Percentiles rank a stretch among this genome's conserved stretches.
Conservation (phyloP, 164 flowering plant genomes). For the Taxillus chinensis region DNA sequence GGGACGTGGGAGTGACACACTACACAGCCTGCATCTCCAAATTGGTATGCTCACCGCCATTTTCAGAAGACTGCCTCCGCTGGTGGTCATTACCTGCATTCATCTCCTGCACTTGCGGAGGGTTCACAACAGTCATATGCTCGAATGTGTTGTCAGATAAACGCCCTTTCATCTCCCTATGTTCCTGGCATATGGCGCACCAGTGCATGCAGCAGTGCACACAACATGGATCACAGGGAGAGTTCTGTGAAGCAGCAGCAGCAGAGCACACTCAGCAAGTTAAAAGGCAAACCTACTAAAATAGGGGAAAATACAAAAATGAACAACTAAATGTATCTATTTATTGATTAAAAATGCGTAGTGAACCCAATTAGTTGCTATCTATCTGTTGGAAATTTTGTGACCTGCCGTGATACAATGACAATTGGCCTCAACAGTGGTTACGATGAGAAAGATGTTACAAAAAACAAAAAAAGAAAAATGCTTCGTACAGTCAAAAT, state of each 20-base stretch:
- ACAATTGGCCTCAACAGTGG: no score
- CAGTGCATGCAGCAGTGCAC: slow-evolving; percentile 92
- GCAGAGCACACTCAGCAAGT: not conserved
- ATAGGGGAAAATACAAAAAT: no score
- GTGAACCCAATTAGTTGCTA: no score
- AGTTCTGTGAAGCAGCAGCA: slow-evolving; percentile 47
- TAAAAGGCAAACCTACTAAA: no score
- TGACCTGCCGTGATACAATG: no score
- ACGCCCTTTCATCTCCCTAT: slow-evolving; percentile 86
- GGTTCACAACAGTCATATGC: slow-evolving; percentile 81
- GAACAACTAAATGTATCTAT: no score
- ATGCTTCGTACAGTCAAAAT: no score
- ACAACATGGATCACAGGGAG: slow-evolving; percentile 93
- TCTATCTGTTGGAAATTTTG: no score
- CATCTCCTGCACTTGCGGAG: slow-evolving; percentile 93
- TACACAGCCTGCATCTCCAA: slow-evolving; percentile 49
- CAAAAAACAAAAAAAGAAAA: no score
- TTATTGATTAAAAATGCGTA: no score
- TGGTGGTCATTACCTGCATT: slow-evolving; percentile 24
- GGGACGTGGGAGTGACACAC: not conserved
- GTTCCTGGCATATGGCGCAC: slow-evolving; percentile 97
- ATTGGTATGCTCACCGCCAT: slow-evolving; percentile 18
- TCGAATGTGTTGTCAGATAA: slow-evolving; percentile 52
- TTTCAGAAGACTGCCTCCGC: slow-evolving; percentile 22
- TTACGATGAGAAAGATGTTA: no score